phyloP scores from a whole-genome alignment of 163 green algal genomes.

The Chlamydomonas reinhardtii region DNA sequence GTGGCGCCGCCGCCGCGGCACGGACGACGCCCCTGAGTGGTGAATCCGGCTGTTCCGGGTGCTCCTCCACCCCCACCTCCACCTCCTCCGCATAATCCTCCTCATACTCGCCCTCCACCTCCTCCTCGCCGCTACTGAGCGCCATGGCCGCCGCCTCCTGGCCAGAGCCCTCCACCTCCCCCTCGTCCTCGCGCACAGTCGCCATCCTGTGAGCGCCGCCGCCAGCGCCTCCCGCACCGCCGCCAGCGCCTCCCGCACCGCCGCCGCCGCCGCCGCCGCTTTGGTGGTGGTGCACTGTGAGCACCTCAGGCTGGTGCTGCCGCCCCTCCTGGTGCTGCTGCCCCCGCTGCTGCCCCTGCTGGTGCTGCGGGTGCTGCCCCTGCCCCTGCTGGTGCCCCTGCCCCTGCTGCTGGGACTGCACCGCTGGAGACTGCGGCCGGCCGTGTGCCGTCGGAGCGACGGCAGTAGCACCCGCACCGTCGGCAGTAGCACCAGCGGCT shows the following conservation, averaged over 20 bases:
- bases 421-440: not conserved
- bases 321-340: not conserved
- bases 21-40: conserved; percentile 23
- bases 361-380: not conserved
- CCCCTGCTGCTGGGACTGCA: not conserved
- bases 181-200: no score
- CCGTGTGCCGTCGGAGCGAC: not conserved
- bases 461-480: not conserved
- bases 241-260: no score
- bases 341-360: not conserved
- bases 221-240: no score
- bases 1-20: not conserved
- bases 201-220: no score
- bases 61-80: not conserved
- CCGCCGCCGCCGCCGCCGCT: no score
- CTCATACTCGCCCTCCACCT: not conserved
- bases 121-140: no score
- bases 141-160: no score
- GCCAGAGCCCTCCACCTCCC: no score
- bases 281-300: no score
- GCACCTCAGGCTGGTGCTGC: no score
- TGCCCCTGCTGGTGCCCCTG: not conserved
- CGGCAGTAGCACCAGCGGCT: not conserved
- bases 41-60: conserved; percentile 8
- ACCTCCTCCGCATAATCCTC: not conserved